Evolutionary conservation across 805 yeast species (phyloP).

Genomic region (Candida xyloterini): DNA sequence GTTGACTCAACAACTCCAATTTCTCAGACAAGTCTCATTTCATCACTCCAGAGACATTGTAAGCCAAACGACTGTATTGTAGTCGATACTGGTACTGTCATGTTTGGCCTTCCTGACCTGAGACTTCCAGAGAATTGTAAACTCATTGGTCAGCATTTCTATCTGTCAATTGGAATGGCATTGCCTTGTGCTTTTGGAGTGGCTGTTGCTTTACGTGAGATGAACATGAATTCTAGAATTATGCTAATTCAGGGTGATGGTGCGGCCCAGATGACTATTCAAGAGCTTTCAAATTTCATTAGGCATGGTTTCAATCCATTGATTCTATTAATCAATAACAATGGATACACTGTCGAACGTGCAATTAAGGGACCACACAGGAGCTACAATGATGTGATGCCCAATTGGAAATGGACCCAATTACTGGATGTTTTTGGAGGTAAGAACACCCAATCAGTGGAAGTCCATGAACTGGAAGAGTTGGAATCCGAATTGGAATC

Average conservation of each 20-base stretch:
- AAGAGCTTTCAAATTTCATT: constrained; percentile 47
- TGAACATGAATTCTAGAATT: constrained; percentile 43
- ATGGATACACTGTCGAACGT: constrained; percentile 89
- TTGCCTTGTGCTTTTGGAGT: constrained; percentile 85
- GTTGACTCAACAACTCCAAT: constrained; percentile 34
- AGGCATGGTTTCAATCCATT: constrained; percentile 50
- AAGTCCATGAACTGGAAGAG: constrained; percentile 39
- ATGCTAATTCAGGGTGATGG: constrained; percentile 88
- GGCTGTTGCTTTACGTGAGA: constrained; percentile 66
- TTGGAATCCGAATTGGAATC: constrained; percentile 36
- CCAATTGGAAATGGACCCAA: constrained; percentile 77
- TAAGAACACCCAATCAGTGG: constrained; percentile 26
- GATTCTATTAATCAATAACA: constrained; percentile 74
- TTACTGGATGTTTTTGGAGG: constrained; percentile 66
- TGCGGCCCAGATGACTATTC: constrained; percentile 90
- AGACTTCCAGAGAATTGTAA: constrained; percentile 53
- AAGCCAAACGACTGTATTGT: constrained; percentile 67
- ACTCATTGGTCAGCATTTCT: constrained; percentile 66
- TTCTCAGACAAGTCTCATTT: constrained; percentile 46
- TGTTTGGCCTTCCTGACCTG: constrained; percentile 72
- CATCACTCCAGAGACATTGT: constrained; percentile 33
- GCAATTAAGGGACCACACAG: constrained; percentile 75
- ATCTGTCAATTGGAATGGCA: constrained; percentile 85
- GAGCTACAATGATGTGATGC: constrained; percentile 77
- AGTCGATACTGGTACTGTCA: constrained; percentile 80